These are phyloP conservation scores for Yarrowia alimentaria DNA, from an alignment of 805 yeast species.

Conservation along the genomic window DNA sequence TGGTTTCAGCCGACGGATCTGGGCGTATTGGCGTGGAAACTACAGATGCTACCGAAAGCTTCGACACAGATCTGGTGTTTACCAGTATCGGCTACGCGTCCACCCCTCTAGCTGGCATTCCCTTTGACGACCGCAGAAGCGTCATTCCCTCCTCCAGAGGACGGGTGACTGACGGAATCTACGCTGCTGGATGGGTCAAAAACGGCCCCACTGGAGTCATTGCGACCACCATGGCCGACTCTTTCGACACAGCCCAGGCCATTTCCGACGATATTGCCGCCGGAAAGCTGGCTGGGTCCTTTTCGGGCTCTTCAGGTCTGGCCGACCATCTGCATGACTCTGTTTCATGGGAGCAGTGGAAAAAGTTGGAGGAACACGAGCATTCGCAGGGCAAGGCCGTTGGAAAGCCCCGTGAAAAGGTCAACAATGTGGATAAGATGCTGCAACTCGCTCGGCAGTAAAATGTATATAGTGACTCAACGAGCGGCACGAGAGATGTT, in stretches of 20 bases:
- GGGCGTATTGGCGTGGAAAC: slow-evolving; percentile 34
- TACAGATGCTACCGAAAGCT: slow-evolving; percentile 29
- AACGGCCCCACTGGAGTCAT: slow-evolving; percentile 87
- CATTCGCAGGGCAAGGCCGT: slow-evolving; percentile 45
- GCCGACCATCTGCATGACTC: slow-evolving; percentile 34
- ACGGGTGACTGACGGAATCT: slow-evolving; percentile 54
- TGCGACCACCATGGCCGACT: slow-evolving; percentile 83
- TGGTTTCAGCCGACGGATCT: slow-evolving; percentile 45
- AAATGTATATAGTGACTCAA: neutral
- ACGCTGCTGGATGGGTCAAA: slow-evolving; percentile 88
- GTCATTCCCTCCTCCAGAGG: slow-evolving; percentile 50
- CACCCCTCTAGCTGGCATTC: slow-evolving; percentile 51
- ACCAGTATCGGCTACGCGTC: slow-evolving; percentile 84
- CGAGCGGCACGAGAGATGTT: too few relatives aligned
- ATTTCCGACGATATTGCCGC: slow-evolving; percentile 56
- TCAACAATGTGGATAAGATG: slow-evolving; percentile 52
- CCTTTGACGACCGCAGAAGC: slow-evolving; percentile 49
- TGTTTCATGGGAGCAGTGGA: slow-evolving; percentile 70
- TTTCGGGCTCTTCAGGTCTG: slow-evolving; percentile 40
- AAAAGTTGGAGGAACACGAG: slow-evolving; percentile 55
- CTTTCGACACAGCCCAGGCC: slow-evolving; percentile 69
- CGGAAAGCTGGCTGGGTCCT: slow-evolving; percentile 34
- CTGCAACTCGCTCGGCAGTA: slow-evolving; percentile 34
- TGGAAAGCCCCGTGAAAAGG: slow-evolving; percentile 61
- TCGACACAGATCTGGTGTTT: slow-evolving; percentile 63